Percentiles rank a stretch among this genome's conserved stretches.
Evolutionary conservation across 2,329 filamentous ascomycete species (phyloP).

Genomic region (Mycosphaerelloides madeirae): DNA sequence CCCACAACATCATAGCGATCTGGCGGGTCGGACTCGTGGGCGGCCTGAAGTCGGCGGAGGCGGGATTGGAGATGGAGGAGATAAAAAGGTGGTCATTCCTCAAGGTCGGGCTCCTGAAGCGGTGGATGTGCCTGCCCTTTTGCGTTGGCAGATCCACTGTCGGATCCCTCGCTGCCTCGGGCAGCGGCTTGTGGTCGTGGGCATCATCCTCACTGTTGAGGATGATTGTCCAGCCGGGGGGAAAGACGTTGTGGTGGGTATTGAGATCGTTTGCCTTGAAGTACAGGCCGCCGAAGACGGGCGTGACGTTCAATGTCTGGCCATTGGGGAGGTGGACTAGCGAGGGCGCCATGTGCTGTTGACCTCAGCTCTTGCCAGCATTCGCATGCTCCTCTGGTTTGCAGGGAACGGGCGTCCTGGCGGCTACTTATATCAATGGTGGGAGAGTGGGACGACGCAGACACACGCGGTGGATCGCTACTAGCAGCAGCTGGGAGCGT

Average conservation of each 20-base stretch:
- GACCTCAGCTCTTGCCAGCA: background rate
- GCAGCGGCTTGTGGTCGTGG: constrained; percentile 23
- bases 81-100: constrained; percentile 81
- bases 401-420: too few relatives aligned
- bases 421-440: too few relatives aligned
- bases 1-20: constrained; percentile 95
- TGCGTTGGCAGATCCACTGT: constrained; percentile 16
- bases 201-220: constrained; percentile 63
- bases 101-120: constrained; percentile 71
- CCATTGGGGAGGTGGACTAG: constrained; percentile 78
- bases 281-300: constrained; percentile 85
- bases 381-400: background rate
- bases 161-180: constrained; percentile 9
- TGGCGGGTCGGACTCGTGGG: constrained; percentile 77
- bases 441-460: too few relatives aligned
- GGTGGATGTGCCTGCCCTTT: constrained; percentile 48
- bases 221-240: constrained; percentile 85
- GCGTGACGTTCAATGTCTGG: constrained; percentile 72
- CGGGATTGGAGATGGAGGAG: constrained; percentile 82
- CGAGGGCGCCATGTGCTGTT: constrained; percentile 38
- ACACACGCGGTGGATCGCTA: too few relatives aligned
- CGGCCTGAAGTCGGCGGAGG: constrained; percentile 72
- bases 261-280: constrained; percentile 80
- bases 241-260: constrained; percentile 65
- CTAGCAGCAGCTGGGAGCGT: too few relatives aligned